phyloP scores from a whole-genome alignment of 2,329 filamentous ascomycete genomes.

The Ophiocordyceps camponoti-leonardi region DNA sequence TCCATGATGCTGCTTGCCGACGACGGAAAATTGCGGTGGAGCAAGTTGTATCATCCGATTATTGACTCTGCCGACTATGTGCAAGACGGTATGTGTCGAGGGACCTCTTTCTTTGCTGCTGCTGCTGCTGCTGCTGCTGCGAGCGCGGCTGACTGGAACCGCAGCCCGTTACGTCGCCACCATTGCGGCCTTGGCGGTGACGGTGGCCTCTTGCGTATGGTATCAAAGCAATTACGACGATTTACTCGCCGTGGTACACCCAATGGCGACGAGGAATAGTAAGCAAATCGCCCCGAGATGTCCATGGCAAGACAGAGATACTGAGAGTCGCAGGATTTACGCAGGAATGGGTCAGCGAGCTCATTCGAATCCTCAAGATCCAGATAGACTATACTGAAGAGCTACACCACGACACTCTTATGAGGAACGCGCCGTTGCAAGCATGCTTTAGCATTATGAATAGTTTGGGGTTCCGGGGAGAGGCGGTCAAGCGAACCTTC shows the following conservation, averaged over 20 bases:
- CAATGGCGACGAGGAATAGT: constrained; percentile 19
- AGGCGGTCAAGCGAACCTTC: constrained; percentile 42
- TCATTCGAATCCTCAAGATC: constrained; percentile 53
- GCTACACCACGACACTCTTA: constrained; percentile 49
- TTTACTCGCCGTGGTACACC: constrained; percentile 50
- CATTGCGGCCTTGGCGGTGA: constrained; percentile 42
- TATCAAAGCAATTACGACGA: constrained; percentile 46
- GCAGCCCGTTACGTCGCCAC: constrained; percentile 37
- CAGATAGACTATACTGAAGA: constrained; percentile 73
- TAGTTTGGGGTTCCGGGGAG: constrained; percentile 56
- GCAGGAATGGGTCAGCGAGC: constrained; percentile 44
- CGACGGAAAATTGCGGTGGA: constrained; percentile 42
- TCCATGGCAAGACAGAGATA: neutral
- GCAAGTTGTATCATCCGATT: constrained; percentile 30
- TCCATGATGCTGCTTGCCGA: constrained; percentile 41
- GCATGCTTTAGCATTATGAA: constrained; percentile 65
- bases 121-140: too few species aligned
- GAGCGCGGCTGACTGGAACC: neutral
- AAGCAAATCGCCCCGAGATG: neutral
- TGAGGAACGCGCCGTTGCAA: constrained; percentile 57
- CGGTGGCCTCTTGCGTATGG: constrained; percentile 26
- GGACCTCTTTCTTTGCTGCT: too few species aligned
- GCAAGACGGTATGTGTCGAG: constrained; percentile 33
- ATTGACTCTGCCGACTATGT: constrained; percentile 29
- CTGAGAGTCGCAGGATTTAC: constrained; percentile 32